Conservation (phyloP, 2,329 filamentous ascomycete species). For the Madurella mycetomatis region DNA sequence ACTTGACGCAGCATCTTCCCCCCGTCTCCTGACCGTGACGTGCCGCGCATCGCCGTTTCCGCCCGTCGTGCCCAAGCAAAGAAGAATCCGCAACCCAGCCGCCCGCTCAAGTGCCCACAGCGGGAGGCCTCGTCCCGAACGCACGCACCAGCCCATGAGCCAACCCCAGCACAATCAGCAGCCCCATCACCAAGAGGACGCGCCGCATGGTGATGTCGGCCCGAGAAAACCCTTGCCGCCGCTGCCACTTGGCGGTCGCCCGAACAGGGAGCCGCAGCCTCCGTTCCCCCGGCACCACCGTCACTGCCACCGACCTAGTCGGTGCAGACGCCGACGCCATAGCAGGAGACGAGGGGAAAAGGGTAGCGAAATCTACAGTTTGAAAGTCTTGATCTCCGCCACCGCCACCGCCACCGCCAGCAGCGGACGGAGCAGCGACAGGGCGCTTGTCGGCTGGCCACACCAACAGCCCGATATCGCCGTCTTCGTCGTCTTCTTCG, state of each 20-base stretch:
- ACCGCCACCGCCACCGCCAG: background rate
- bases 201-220: slow-evolving; percentile 1
- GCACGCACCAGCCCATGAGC: slow-evolving; percentile 4
- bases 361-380: background rate
- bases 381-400: background rate
- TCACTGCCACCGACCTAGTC: background rate
- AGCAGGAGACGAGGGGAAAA: background rate
- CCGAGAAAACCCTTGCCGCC: background rate
- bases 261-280: background rate
- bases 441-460: background rate
- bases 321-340: background rate
- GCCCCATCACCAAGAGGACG: slow-evolving; percentile 1
- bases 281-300: background rate
- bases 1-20: background rate
- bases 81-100: background rate
- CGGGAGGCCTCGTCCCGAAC: background rate
- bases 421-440: background rate
- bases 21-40: background rate
- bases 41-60: no score
- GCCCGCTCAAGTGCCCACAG: background rate
- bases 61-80: no score
- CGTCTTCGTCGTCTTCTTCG: background rate
- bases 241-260: no score
- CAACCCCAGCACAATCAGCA: slow-evolving; percentile 13
- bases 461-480: background rate